Conservation (phyloP, 345 rosid species). For the Viola odorata region DNA sequence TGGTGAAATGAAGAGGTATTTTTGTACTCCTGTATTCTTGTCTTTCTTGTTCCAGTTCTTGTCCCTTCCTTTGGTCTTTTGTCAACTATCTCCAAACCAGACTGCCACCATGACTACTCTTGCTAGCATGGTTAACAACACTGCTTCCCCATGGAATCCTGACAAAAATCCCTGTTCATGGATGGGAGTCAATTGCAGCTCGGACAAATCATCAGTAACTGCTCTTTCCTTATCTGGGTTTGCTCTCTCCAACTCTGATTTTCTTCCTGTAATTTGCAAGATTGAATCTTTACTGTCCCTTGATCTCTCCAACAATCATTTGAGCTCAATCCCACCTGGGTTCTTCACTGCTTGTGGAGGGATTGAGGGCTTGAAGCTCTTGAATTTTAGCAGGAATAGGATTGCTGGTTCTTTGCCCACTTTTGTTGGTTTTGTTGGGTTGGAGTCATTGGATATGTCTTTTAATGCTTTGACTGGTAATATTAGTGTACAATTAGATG, state of each 20-base stretch:
- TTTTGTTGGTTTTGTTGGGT: conserved; percentile 42
- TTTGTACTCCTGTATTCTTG: neutral
- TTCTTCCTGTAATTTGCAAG: conserved; percentile 43
- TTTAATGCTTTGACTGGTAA: conserved; percentile 32
- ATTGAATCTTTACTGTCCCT: conserved; percentile 52
- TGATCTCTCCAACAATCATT: conserved; percentile 44
- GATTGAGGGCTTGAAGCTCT: conserved; percentile 36
- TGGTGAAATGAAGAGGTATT: conserved; percentile 12
- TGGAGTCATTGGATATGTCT: conserved; percentile 59
- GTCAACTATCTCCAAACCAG: conserved; percentile 37
- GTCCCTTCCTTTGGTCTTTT: conserved; percentile 20
- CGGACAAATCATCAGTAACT: conserved; percentile 26
- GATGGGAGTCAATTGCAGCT: conserved; percentile 47
- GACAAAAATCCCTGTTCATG: conserved; percentile 45
- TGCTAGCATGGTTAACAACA: conserved; percentile 20
- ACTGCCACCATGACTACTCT: conserved; percentile 34
- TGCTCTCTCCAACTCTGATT: conserved; percentile 31
- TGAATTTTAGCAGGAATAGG: conserved; percentile 50
- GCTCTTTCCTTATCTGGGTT: conserved; percentile 33
- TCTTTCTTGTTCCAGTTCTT: conserved; percentile 18
- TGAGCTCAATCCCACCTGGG: conserved; percentile 42
- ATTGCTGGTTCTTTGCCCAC: conserved; percentile 38
- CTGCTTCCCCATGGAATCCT: conserved; percentile 33
- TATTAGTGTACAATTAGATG: conserved; percentile 38
- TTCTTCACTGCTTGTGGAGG: conserved; percentile 39